Evolutionary conservation across 139 green algal species (phyloP), one percentile per base, ranked within the genome.

Genomic region (Chlamydomonas eustigma): DNA sequence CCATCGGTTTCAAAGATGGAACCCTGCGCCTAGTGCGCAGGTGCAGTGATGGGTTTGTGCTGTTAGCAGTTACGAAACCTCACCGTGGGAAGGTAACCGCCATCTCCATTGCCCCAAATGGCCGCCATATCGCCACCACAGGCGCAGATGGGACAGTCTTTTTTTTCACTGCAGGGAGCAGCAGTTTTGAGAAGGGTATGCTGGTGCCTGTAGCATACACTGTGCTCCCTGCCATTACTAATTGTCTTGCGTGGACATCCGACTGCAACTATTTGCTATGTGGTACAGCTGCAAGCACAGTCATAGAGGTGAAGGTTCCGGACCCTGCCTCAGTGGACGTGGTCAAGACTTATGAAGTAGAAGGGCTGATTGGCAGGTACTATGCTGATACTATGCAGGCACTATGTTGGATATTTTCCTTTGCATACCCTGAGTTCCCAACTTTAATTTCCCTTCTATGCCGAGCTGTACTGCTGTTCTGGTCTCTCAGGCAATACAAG

Each of bases 61-160:
- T 94, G 34, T 6, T 79, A 2, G 76, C 70, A 8, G 82, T 68
- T 12, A 39, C 76, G 64, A 92, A 91, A 68, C 89, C 90, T 1
- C 87, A 95, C 78, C 88, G 84, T 80, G 80, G 78, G 35, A 37
- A 58, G 0, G 81, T 92, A 2, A 76, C 63, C 0, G 74, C 70
- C 2, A 8, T 90, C 1, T 72, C 76, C 0, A 38, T 89, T 36
- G 86, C 76, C 0, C 50, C 73, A 34, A 79, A 89, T 50, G 83
- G 80, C 4, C 33, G 0, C 0, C 32, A 66, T 1, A 50, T 91
- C 31, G 90, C 80, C 1, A 87, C 77, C 1, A 58, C 44, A 58
- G 44, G 44, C 18, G 44, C 66, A n/a, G 85, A 94, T 52, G 73
- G 84, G 31, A 83, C 73, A 0, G 63, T 90, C 0, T 94, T 92